Evolutionary conservation across 2,329 filamentous ascomycete species (phyloP).

Genomic region (Fusarium armeniacum): DNA sequence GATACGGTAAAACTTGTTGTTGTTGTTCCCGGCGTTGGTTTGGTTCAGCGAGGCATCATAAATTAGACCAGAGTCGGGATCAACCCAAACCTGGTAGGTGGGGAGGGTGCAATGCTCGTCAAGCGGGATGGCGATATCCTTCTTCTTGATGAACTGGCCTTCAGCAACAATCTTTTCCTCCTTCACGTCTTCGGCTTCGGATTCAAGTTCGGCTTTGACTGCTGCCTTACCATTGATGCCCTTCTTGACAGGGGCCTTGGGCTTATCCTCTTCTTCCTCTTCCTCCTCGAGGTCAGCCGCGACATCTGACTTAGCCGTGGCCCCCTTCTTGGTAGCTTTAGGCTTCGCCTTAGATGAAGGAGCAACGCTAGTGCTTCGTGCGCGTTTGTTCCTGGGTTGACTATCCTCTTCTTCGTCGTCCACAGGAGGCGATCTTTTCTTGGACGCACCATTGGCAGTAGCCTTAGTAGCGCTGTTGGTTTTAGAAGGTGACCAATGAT

Average conservation of each 20-base stretch:
- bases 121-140: slow-evolving; percentile 63
- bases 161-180: slow-evolving; percentile 58
- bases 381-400: slow-evolving; percentile 40
- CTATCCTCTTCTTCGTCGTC: slow-evolving; percentile 47
- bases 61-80: slow-evolving; percentile 71
- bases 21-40: slow-evolving; percentile 78
- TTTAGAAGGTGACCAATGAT: slow-evolving; percentile 50
- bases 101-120: slow-evolving; percentile 61
- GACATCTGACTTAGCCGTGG: slow-evolving; percentile 35
- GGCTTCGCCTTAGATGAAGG: neutral
- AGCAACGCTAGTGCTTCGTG: slow-evolving; percentile 7
- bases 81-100: slow-evolving; percentile 73
- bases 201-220: slow-evolving; percentile 46
- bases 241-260: slow-evolving; percentile 40
- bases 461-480: slow-evolving; percentile 44
- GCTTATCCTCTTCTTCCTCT: slow-evolving; percentile 41
- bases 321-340: slow-evolving; percentile 43
- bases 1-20: slow-evolving; percentile 86
- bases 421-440: slow-evolving; percentile 49
- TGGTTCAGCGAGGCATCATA: slow-evolving; percentile 86
- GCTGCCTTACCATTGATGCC: slow-evolving; percentile 44
- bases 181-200: slow-evolving; percentile 38
- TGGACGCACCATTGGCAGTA: slow-evolving; percentile 38
- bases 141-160: slow-evolving; percentile 63
- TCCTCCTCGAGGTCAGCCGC: slow-evolving; percentile 51